Evolutionary conservation across 164 flowering plant genomes (phyloP).

Genomic region (Vitis rupestris): DNA sequence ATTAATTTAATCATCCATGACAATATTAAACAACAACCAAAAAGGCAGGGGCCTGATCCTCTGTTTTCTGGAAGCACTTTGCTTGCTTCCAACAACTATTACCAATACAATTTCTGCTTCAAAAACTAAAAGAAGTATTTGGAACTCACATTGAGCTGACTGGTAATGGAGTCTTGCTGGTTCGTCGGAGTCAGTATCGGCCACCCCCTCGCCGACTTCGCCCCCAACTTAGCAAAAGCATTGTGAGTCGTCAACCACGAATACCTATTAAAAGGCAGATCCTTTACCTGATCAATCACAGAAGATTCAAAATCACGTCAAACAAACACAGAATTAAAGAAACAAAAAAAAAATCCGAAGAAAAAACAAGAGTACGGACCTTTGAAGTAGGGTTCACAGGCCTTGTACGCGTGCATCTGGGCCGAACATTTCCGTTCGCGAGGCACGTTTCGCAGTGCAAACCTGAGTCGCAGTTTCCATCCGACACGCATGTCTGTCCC

Average conservation of each 20-base stretch:
- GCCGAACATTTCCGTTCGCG: conserved; percentile 58
- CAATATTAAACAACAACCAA: too few species aligned
- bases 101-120: not conserved
- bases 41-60: too few species aligned
- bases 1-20: too few species aligned
- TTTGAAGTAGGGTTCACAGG: conserved; percentile 59
- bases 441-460: conserved; percentile 79
- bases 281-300: conserved; percentile 43
- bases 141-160: conserved; percentile 68
- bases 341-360: not conserved
- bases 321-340: not conserved
- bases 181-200: conserved; percentile 55
- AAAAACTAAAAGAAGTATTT: not conserved
- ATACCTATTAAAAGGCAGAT: conserved; percentile 75
- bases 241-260: conserved; percentile 96
- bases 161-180: conserved; percentile 80
- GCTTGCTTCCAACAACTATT: too few species aligned
- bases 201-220: conserved; percentile 55
- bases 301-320: not conserved
- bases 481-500: conserved; percentile 55
- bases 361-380: conserved; percentile 28
- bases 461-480: conserved; percentile 65
- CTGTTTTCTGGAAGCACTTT: too few species aligned
- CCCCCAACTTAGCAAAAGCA: conserved; percentile 60
- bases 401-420: conserved; percentile 70